Conservation (phyloP, 768 basidiomycete genomes). For the Pleurotus djamor region DNA sequence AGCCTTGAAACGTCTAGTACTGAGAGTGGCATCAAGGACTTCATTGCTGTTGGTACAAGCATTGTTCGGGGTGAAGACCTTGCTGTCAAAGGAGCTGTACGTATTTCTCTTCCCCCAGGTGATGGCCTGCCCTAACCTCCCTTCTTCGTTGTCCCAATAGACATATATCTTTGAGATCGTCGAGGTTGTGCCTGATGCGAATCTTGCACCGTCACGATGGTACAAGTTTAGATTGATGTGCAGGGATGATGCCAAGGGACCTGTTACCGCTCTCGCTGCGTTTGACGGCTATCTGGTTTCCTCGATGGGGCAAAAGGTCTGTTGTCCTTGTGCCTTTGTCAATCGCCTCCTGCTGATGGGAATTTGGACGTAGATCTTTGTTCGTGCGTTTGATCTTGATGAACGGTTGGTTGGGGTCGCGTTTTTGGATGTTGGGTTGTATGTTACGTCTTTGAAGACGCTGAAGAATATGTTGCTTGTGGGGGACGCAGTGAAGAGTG, state of each 20-base stretch:
- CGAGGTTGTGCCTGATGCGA: slow-evolving; percentile 78
- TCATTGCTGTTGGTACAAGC: slow-evolving; percentile 91
- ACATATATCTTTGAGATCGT: slow-evolving; percentile 95
- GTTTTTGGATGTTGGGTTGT: slow-evolving; percentile 93
- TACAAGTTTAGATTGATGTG: slow-evolving; percentile 81
- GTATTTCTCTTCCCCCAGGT: slow-evolving; percentile 26
- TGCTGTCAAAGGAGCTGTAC: slow-evolving; percentile 87
- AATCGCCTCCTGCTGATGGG: not conserved
- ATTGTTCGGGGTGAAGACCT: slow-evolving; percentile 95
- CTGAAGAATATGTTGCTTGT: slow-evolving; percentile 94
- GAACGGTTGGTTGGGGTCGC: slow-evolving; percentile 95
- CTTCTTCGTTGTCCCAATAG: slow-evolving; percentile 34
- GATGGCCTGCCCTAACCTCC: not conserved
- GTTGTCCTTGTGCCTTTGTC: not conserved
- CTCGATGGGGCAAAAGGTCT: slow-evolving; percentile 94
- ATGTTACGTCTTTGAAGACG: slow-evolving; percentile 83
- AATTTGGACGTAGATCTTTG: slow-evolving; percentile 66
- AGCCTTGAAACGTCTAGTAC: slow-evolving; percentile 87
- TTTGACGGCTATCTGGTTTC: slow-evolving; percentile 93
- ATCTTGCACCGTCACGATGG: slow-evolving; percentile 57
- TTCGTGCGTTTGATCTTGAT: slow-evolving; percentile 92
- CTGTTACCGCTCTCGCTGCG: slow-evolving; percentile 86
- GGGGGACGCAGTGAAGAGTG: slow-evolving; percentile 89
- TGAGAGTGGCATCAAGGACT: slow-evolving; percentile 81
- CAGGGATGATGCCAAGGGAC: slow-evolving; percentile 91